Evolutionary conservation across 345 rosid species (phyloP).

Genomic region (Eutrema japonicum): DNA sequence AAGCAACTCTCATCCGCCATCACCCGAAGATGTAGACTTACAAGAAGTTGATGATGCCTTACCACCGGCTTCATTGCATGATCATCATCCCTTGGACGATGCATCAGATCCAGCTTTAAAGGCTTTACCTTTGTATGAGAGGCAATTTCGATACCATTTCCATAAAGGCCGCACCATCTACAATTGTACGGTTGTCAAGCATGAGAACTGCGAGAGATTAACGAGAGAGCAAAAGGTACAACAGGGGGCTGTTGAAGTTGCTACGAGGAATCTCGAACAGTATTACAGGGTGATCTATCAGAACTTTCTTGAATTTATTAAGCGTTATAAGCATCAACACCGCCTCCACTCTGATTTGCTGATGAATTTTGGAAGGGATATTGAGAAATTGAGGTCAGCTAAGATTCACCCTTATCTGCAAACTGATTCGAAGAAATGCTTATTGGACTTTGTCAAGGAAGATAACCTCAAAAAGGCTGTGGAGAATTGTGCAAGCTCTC

Average conservation of each 20-base stretch:
- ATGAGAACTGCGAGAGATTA: constrained; percentile 68
- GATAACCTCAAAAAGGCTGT: constrained; percentile 71
- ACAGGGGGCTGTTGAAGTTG: constrained; percentile 86
- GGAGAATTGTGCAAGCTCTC: constrained; percentile 72
- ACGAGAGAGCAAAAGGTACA: constrained; percentile 86
- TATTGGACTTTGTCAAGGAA: constrained; percentile 89
- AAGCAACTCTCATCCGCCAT: constrained; percentile 62
- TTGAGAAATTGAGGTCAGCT: constrained; percentile 74
- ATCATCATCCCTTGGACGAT: constrained; percentile 85
- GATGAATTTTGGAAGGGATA: constrained; percentile 68
- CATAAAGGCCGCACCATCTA: constrained; percentile 64
- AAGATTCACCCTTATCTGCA: constrained; percentile 82
- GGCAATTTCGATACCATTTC: constrained; percentile 80
- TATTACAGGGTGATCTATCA: constrained; percentile 77
- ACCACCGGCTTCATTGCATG: constrained; percentile 50
- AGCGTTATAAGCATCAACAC: constrained; percentile 79
- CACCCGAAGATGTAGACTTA: constrained; percentile 61
- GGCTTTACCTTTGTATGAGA: constrained; percentile 91
- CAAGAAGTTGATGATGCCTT: constrained; percentile 64
- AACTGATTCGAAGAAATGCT: constrained; percentile 55
- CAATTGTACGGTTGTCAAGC: constrained; percentile 57
- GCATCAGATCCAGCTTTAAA: constrained; percentile 90
- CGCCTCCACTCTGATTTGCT: constrained; percentile 76
- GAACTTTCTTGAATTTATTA: constrained; percentile 78
- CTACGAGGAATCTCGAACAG: constrained; percentile 80